Conservation (phyloP, 306 rosid species). For the Sophora flavescens region DNA sequence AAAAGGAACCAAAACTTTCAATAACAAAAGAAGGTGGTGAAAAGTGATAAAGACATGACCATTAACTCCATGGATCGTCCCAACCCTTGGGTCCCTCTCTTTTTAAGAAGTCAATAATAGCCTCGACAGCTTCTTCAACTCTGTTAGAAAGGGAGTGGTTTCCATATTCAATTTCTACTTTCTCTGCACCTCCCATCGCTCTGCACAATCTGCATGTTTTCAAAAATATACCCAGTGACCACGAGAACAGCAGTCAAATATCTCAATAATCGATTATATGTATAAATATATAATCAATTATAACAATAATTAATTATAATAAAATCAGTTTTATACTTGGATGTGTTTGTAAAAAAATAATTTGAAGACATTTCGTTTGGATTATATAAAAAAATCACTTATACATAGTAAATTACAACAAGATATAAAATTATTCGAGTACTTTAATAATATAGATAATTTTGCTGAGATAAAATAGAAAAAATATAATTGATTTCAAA, state of each 20-base stretch:
- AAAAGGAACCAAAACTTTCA: slow-evolving; percentile 23
- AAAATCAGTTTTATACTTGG: too few relatives aligned
- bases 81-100: slow-evolving; percentile 97
- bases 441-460: too few relatives aligned
- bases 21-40: slow-evolving; percentile 15
- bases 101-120: slow-evolving; percentile 79
- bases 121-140: slow-evolving; percentile 81
- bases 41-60: slow-evolving; percentile 8
- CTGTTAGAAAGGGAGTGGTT: slow-evolving; percentile 97
- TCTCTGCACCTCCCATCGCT: slow-evolving; percentile 96
- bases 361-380: too few relatives aligned
- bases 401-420: too few relatives aligned
- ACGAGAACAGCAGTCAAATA: slow-evolving; percentile 20
- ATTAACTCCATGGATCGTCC: slow-evolving; percentile 97
- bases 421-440: too few relatives aligned
- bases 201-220: slow-evolving; percentile 79
- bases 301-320: too few relatives aligned
- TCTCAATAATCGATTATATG: background rate
- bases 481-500: too few relatives aligned
- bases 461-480: too few relatives aligned
- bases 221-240: slow-evolving; percentile 23
- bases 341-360: too few relatives aligned
- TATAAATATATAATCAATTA: too few relatives aligned
- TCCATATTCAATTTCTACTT: slow-evolving; percentile 89
- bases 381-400: too few relatives aligned